A percentile compares a stretch with the other conserved stretches of the same genome.
Conservation (phyloP, 2,329 filamentous ascomycete species). For the Ascocoryne sarcoides region DNA sequence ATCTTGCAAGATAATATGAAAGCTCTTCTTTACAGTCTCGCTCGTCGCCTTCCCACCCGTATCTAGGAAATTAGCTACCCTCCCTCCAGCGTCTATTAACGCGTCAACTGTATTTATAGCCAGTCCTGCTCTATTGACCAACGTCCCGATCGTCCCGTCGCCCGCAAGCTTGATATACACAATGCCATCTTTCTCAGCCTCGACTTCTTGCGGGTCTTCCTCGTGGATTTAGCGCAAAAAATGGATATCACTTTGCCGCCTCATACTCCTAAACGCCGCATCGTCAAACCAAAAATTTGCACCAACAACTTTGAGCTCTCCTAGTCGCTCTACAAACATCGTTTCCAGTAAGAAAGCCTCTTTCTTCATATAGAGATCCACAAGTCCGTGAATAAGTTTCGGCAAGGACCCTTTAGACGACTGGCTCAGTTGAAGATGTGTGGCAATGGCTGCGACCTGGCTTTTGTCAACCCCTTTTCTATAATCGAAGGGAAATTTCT, state of each 20-base stretch:
- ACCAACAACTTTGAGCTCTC: conserved; percentile 40
- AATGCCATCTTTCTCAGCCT: conserved; percentile 62
- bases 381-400: conserved; percentile 43
- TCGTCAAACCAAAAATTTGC: conserved; percentile 61
- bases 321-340: conserved; percentile 33
- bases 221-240: conserved; percentile 41
- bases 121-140: conserved; percentile 83
- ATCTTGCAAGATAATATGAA: conserved; percentile 65
- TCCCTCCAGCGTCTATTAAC: conserved; percentile 56
- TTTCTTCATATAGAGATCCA: conserved; percentile 51
- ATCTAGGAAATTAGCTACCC: conserved; percentile 77
- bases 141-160: conserved; percentile 61
- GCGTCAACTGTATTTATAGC: conserved; percentile 89
- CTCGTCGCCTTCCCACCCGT: conserved; percentile 82
- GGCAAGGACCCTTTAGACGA: conserved; percentile 36
- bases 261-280: conserved; percentile 53
- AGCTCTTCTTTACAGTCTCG: conserved; percentile 69
- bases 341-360: conserved; percentile 56
- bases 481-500: conserved; percentile 56
- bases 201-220: conserved; percentile 48
- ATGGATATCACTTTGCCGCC: conserved; percentile 54
- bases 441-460: conserved; percentile 33
- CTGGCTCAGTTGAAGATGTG: conserved; percentile 42
- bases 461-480: conserved; percentile 36
- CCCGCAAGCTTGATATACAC: conserved; percentile 61